A percentile compares a stretch with the other conserved stretches of the same genome.
These are phyloP conservation scores for Trichophyton equinum DNA, from an alignment of 2,329 filamentous ascomycete genomes.

Conservation along the genomic window DNA sequence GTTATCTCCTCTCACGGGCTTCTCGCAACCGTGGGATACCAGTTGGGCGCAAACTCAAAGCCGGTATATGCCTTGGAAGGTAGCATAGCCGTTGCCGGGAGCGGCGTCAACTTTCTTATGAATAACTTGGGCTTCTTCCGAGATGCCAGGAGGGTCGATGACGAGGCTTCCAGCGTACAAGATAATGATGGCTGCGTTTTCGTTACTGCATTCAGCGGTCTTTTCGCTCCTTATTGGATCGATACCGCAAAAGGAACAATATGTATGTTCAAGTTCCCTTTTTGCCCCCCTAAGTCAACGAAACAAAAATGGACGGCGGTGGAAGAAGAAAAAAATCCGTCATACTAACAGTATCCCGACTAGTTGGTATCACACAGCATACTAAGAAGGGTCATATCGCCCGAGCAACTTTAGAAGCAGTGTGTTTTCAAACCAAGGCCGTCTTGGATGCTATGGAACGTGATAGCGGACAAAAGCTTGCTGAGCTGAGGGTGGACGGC, in stretches of 20 bases:
- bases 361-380: constrained; percentile 71
- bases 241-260: constrained; percentile 83
- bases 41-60: constrained; percentile 57
- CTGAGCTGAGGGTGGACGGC: constrained; percentile 69
- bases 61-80: constrained; percentile 73
- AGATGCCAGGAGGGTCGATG: constrained; percentile 50
- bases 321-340: neutral
- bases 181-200: constrained; percentile 78
- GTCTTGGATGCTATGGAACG: constrained; percentile 86
- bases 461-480: constrained; percentile 64
- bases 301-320: too few relatives aligned
- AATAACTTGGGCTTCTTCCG: constrained; percentile 53
- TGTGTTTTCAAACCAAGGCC: constrained; percentile 84
- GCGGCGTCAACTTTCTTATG: constrained; percentile 63
- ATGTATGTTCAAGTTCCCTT: constrained; percentile 7
- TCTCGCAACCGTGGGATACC: constrained; percentile 75
- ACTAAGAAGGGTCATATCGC: constrained; percentile 78
- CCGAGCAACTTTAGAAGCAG: constrained; percentile 77
- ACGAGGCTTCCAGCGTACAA: constrained; percentile 50
- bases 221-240: constrained; percentile 92
- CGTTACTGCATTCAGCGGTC: constrained; percentile 79
- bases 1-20: constrained; percentile 75
- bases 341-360: neutral
- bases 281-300: neutral
- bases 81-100: constrained; percentile 69